Evolutionary conservation across 208 protist genomes (phyloP).

Genomic region (Leishmania major): DNA sequence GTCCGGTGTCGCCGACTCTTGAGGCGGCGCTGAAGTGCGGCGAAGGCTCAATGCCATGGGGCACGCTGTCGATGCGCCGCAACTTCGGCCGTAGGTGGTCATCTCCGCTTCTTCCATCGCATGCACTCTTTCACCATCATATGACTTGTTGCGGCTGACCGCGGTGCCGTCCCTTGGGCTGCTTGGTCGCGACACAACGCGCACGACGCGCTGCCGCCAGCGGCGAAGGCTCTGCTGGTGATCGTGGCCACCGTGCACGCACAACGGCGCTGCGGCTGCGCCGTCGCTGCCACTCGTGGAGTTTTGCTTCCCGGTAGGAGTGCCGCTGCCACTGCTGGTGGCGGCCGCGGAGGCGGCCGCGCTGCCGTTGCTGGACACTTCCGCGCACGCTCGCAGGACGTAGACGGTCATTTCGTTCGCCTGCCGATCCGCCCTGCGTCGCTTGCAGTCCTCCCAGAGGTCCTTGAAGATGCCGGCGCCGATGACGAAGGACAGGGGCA

Average conservation of each 20-base stretch:
- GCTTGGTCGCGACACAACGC: not conserved
- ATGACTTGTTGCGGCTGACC: not conserved
- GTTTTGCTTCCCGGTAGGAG: not conserved
- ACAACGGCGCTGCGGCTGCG: not conserved
- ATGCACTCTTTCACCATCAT: not conserved
- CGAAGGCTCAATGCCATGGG: not conserved
- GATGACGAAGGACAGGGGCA: constrained; percentile 89
- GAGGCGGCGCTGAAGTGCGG: not conserved
- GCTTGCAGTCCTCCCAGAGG: constrained; percentile 83
- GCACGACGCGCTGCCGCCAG: not conserved
- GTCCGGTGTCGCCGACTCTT: not conserved
- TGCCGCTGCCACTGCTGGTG: not conserved
- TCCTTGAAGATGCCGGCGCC: constrained; percentile 86
- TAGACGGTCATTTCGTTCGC: constrained; percentile 57
- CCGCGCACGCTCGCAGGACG: constrained; percentile 44
- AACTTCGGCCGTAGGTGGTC: not conserved
- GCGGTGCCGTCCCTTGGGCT: not conserved
- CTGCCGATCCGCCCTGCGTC: constrained; percentile 55
- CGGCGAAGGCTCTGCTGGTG: not conserved
- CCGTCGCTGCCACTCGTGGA: not conserved
- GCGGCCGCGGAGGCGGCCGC: not conserved
- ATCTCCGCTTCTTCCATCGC: not conserved
- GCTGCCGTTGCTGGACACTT: not conserved
- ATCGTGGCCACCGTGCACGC: not conserved
- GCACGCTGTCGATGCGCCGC: not conserved